Base-by-base conservation (phyloP, 169 alveolate species). In the Perkinsus chesapeaki region DNA sequence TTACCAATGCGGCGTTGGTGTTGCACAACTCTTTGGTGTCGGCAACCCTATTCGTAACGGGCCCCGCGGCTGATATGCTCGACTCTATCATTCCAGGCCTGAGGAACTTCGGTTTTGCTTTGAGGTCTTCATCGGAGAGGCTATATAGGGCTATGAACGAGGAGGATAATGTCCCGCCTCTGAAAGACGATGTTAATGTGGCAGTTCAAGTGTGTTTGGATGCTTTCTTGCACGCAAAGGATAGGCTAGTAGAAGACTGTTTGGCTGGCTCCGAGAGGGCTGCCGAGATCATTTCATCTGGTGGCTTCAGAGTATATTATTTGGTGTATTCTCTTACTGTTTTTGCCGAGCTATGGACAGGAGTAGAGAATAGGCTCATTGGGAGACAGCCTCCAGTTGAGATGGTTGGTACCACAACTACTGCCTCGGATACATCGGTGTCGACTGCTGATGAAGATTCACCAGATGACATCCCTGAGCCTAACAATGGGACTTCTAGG, bases 51-150 rank as follows among this genome's bases (percentile, higher is more conserved):
- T 60, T 60, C 27, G 82, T 60, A 0, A 60, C 82, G 31, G 82
- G 82, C 82, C 82, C 82, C 82, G 82, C 82, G 82, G 82, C 82
- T 60, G 82, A 60, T 27, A 60, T 60, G 82, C 82, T 60, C 37
- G 82, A 60, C 27, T 27, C 82, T 7, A 60, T 60, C 12, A 0
- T 60, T 1, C 82, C 82, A 3, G 82, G 82, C 1, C 82, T 60
- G 3, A 1, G 31, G 31, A 60, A 60, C 1, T 60, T 60, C 27
- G 36, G 31, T 16, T 23, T 60, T 34, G 3, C 82, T 3, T 60
- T 60, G 82, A 27, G 82, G 27, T 7, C 82, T 34, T 60, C 82
- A 9, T 60, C 82, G 31, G 82, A 60, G 82, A 27, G 82, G 82
- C 82, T 60, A 20, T 23, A 60, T 60, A 60, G 23, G 82, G 82